These are phyloP conservation scores for Sechiopsis laciniata DNA, from an alignment of 306 rosid species.

Conservation along the genomic window DNA sequence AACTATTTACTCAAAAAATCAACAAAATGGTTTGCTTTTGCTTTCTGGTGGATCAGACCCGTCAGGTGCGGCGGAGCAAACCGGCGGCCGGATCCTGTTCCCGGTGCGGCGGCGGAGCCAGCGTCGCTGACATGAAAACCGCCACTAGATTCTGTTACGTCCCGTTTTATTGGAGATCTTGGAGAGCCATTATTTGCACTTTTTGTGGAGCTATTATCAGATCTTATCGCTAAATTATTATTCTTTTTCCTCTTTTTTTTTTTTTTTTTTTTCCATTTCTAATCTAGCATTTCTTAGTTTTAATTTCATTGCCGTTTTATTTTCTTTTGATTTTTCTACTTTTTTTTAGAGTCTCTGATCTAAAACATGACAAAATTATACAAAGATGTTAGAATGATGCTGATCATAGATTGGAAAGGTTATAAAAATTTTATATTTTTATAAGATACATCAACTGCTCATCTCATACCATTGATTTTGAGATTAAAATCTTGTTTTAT, in stretches of 20 bases:
- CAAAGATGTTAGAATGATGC: too few relatives aligned
- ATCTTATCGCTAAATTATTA: slow-evolving; percentile 32
- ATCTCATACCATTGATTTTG: too few relatives aligned
- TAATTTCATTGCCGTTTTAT: neutral
- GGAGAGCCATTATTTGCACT: slow-evolving; percentile 73
- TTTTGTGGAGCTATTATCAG: slow-evolving; percentile 66
- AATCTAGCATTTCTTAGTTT: neutral
- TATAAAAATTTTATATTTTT: too few relatives aligned
- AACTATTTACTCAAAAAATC: neutral
- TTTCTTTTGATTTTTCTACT: neutral
- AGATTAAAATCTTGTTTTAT: too few relatives aligned
- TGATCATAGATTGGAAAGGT: too few relatives aligned
- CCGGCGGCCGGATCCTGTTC: slow-evolving; percentile 83
- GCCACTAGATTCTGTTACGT: slow-evolving; percentile 80
- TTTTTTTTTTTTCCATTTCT: too few relatives aligned
- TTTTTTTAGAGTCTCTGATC: too few relatives aligned
- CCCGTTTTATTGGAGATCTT: slow-evolving; percentile 71
- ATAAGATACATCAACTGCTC: too few relatives aligned
- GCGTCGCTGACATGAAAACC: slow-evolving; percentile 79
- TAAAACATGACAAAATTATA: too few relatives aligned
- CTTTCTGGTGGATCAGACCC: slow-evolving; percentile 70
- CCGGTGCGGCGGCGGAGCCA: slow-evolving; percentile 84
- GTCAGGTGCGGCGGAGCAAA: slow-evolving; percentile 59
- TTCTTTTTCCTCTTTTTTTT: too few relatives aligned
- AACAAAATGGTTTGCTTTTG: slow-evolving; percentile 74